Percentiles rank a stretch among this genome's conserved stretches.
Evolutionary conservation across 495 filamentous ascomycete genomes (phyloP).

Genomic region (Letharia lupina): DNA sequence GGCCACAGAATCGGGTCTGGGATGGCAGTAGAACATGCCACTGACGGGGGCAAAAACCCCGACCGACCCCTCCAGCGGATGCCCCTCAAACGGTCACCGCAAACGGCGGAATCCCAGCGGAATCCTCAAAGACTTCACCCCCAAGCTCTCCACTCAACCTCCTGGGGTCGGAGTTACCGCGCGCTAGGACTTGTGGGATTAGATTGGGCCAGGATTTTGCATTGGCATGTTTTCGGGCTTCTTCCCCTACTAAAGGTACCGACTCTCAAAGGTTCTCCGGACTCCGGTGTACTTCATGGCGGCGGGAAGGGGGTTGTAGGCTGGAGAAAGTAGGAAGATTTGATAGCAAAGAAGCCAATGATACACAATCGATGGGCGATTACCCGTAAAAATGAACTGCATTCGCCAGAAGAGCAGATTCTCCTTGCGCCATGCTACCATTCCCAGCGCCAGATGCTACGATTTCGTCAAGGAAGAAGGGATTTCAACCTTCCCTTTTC

Average conservation of each 20-base stretch:
- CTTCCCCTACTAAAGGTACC: background rate
- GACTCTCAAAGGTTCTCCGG: background rate
- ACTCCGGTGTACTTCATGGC: background rate
- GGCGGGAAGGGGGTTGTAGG: background rate
- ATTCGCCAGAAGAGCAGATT: background rate
- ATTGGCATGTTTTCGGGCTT: background rate
- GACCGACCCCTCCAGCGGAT: too few relatives aligned
- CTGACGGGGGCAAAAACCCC: background rate
- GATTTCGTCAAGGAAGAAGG: background rate
- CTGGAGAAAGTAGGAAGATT: background rate
- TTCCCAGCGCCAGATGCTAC: background rate
- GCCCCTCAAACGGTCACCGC: background rate
- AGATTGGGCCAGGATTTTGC: background rate
- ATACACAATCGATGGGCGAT: background rate
- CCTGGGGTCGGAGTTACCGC: too few relatives aligned
- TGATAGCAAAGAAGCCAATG: background rate
- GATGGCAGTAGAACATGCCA: background rate
- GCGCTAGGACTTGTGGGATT: too few relatives aligned
- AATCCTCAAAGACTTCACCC: too few relatives aligned
- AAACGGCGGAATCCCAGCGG: background rate
- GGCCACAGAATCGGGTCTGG: background rate
- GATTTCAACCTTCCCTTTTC: constrained; percentile 27
- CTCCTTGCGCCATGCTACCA: background rate
- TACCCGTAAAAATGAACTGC: background rate
- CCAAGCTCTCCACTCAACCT: too few relatives aligned